phyloP scores from a whole-genome alignment of 441 rosid genomes.

The Croton setiger region DNA sequence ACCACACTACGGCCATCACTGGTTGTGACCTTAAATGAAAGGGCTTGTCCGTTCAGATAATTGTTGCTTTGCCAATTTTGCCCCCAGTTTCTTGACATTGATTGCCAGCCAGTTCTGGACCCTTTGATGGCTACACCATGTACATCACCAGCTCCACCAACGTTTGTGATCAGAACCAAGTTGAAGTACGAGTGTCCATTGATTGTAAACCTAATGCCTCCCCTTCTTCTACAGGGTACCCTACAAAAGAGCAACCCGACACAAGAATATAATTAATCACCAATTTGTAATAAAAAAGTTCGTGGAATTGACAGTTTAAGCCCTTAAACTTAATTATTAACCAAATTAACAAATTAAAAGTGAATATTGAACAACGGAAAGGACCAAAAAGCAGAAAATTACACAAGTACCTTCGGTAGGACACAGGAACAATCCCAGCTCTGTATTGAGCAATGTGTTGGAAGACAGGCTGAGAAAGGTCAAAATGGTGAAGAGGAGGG shows the following conservation, averaged over 20 bases:
- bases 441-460: slow-evolving; percentile 48
- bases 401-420: slow-evolving; percentile 39
- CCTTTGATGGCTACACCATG: slow-evolving; percentile 43
- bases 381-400: no score
- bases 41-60: slow-evolving; percentile 46
- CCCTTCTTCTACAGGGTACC: slow-evolving; percentile 43
- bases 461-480: slow-evolving; percentile 52
- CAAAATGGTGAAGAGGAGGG: slow-evolving; percentile 47
- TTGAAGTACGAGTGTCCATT: slow-evolving; percentile 57
- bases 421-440: slow-evolving; percentile 52
- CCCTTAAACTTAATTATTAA: neutral
- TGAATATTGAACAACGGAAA: neutral
- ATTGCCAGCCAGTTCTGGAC: slow-evolving; percentile 44
- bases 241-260: slow-evolving; percentile 43
- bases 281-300: no score
- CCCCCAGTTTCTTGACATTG: slow-evolving; percentile 60
- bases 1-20: slow-evolving; percentile 40
- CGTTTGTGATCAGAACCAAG: slow-evolving; percentile 50
- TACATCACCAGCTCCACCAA: slow-evolving; percentile 56
- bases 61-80: slow-evolving; percentile 61
- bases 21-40: slow-evolving; percentile 49
- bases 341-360: neutral
- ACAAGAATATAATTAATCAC: no score
- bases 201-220: slow-evolving; percentile 53
- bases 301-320: no score